These are phyloP conservation scores for Gastrolobium bilobum DNA, from an alignment of 306 rosid species.

Conservation along the genomic window DNA sequence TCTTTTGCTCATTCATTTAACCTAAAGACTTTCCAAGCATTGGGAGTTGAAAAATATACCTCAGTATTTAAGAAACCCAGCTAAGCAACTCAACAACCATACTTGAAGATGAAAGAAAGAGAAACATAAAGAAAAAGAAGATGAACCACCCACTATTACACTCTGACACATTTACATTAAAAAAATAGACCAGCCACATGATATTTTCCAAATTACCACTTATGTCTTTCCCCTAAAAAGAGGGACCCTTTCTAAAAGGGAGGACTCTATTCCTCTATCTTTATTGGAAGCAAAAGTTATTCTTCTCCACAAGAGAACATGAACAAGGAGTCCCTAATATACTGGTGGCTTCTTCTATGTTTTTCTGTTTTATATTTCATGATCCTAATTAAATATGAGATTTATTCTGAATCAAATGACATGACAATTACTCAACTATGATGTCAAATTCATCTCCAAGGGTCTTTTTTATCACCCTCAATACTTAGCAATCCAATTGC, in stretches of 20 bases:
- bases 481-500: neutral
- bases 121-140: neutral
- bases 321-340: conserved; percentile 46
- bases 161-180: conserved; percentile 13
- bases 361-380: neutral
- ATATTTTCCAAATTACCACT: conserved; percentile 12
- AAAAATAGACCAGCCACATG: neutral
- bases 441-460: no score
- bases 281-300: conserved; percentile 46
- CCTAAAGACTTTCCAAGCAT: neutral
- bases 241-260: conserved; percentile 24
- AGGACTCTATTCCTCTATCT: conserved; percentile 21
- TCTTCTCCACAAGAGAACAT: conserved; percentile 46
- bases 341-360: conserved; percentile 18
- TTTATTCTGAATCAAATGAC: no score
- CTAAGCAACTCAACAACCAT: conserved; percentile 38
- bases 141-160: conserved; percentile 21
- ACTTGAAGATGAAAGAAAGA: conserved; percentile 12
- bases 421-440: no score
- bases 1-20: neutral
- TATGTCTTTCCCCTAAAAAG: neutral
- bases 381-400: no score
- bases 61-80: conserved; percentile 23
- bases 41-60: conserved; percentile 43
- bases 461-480: neutral